phyloP scores from a whole-genome alignment of 2,329 filamentous ascomycete species.

The Sporothrix luriei region DNA sequence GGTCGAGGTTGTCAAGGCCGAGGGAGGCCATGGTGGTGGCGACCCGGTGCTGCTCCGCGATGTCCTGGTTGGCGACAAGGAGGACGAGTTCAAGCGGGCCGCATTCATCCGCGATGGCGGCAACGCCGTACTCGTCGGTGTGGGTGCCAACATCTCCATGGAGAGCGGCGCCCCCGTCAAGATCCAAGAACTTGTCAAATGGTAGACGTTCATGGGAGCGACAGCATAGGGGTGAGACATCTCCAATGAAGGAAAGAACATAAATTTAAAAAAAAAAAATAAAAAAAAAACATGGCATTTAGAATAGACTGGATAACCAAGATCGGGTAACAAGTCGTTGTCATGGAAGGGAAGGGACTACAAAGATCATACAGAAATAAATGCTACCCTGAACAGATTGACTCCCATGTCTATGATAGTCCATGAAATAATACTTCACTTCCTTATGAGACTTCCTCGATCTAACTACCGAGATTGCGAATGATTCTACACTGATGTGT shows the following conservation, averaged over 20 bases:
- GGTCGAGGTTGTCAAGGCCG: conserved; percentile 54
- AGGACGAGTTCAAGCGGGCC: conserved; percentile 55
- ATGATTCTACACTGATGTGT: too few relatives aligned
- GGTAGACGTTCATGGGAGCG: background rate
- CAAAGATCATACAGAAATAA: background rate
- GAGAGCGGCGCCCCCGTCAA: conserved; percentile 59
- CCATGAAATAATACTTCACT: too few relatives aligned
- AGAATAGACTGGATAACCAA: conserved; percentile 1
- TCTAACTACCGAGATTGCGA: background rate
- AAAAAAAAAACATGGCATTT: background rate
- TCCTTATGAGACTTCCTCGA: too few relatives aligned
- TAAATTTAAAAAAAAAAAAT: too few relatives aligned
- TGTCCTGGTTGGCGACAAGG: conserved; percentile 53
- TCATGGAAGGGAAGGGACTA: background rate
- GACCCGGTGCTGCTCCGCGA: conserved; percentile 61
- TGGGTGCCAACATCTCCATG: conserved; percentile 61
- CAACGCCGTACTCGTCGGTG: conserved; percentile 61
- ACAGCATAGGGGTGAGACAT: background rate
- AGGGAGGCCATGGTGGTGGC: conserved; percentile 63
- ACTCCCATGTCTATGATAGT: background rate
- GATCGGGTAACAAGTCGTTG: background rate
- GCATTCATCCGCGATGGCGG: conserved; percentile 63
- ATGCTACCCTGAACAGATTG: background rate
- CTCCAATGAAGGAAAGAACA: background rate
- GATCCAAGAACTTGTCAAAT: conserved; percentile 54